phyloP scores from a whole-genome alignment of 331 rosid genomes.

The Acacia pycnantha region DNA sequence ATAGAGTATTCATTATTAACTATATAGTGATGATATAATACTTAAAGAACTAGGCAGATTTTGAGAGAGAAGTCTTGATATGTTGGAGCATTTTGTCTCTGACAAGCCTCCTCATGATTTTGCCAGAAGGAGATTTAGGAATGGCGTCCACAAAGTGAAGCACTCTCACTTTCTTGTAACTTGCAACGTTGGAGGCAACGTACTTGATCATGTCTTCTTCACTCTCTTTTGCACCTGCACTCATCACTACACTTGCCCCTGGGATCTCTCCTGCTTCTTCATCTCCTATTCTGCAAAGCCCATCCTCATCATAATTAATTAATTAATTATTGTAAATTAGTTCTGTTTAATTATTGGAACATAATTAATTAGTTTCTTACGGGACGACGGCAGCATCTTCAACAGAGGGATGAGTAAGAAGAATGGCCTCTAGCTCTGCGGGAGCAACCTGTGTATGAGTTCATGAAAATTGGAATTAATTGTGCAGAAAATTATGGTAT shows the following conservation, averaged over 20 bases:
- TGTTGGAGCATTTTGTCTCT: constrained; percentile 54
- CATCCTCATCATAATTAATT: neutral
- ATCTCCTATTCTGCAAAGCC: constrained; percentile 60
- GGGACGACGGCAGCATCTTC: constrained; percentile 96
- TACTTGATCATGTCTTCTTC: constrained; percentile 68
- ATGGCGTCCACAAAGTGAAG: constrained; percentile 73
- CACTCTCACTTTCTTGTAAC: constrained; percentile 76
- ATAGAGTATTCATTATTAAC: too few species aligned
- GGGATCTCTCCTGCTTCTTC: constrained; percentile 95
- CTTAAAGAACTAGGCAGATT: too few species aligned
- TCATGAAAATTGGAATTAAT: neutral
- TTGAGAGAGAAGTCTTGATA: too few species aligned
- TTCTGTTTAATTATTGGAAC: neutral
- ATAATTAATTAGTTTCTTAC: constrained; percentile 44
- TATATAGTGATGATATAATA: too few species aligned
- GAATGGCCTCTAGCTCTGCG: constrained; percentile 87
- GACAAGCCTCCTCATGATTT: constrained; percentile 82
- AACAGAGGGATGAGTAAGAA: constrained; percentile 71
- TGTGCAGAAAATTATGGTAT: neutral
- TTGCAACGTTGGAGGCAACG: constrained; percentile 78
- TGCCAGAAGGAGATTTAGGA: constrained; percentile 91
- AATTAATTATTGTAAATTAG: neutral
- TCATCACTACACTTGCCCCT: constrained; percentile 74
- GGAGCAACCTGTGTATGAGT: constrained; percentile 72
- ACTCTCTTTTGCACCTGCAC: constrained; percentile 49